These are phyloP conservation scores for Fusarium sp. DNA, from an alignment of 2,329 filamentous ascomycete species.

Conservation along the genomic window DNA sequence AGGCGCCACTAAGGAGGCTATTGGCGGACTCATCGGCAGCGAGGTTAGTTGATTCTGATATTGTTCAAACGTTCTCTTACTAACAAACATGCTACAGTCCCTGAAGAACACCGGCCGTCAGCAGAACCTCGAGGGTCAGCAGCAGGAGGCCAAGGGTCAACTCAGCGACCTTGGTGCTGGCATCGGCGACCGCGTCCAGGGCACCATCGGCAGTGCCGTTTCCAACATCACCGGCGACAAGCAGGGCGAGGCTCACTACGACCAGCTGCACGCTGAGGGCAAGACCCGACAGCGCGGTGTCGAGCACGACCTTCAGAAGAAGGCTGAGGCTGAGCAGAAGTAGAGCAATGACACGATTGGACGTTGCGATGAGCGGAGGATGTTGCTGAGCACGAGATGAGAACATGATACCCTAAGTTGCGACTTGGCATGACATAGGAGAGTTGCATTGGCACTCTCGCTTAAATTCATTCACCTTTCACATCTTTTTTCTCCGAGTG, in stretches of 20 bases:
- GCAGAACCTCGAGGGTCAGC: conserved; percentile 85
- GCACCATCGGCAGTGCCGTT: conserved; percentile 77
- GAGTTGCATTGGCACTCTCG: conserved; percentile 9
- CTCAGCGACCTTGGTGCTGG: conserved; percentile 78
- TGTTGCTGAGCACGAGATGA: conserved; percentile 20
- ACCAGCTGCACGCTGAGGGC: conserved; percentile 80
- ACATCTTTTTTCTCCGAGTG: not conserved
- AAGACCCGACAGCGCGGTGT: conserved; percentile 88
- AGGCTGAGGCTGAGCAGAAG: conserved; percentile 62
- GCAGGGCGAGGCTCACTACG: conserved; percentile 71
- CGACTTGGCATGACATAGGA: conserved; percentile 20
- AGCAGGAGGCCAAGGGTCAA: conserved; percentile 86
- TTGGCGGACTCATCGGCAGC: conserved; percentile 81
- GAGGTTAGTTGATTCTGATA: conserved; percentile 61
- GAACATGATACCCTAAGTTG: conserved; percentile 36
- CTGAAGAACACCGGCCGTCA: conserved; percentile 79
- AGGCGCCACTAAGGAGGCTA: conserved; percentile 84
- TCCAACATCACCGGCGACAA: conserved; percentile 80
- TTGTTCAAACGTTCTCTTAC: not conserved
- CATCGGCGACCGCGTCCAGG: conserved; percentile 73
- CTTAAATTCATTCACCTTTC: not conserved
- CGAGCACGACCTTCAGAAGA: conserved; percentile 83
- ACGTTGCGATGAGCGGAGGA: conserved; percentile 5
- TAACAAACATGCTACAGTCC: conserved; percentile 53
- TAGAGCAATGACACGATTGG: conserved; percentile 10